Conservation (phyloP, 441 rosid species). For the Sinapis alba region DNA sequence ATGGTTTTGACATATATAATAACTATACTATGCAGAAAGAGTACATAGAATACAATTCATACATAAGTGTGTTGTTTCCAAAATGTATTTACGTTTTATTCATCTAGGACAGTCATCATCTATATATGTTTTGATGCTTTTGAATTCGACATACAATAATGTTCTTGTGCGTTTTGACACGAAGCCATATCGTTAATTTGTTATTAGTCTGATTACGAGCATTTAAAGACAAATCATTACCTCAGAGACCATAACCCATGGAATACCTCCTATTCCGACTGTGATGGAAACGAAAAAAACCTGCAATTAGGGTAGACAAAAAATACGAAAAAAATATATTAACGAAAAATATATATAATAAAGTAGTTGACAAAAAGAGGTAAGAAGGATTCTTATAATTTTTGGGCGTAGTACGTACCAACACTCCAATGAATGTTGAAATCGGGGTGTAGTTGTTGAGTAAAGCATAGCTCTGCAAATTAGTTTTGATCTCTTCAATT, state of each 20-base stretch:
- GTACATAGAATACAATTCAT: background rate
- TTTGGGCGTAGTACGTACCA: conserved; percentile 26
- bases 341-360: background rate
- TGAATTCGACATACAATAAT: background rate
- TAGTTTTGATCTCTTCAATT: background rate
- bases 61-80: background rate
- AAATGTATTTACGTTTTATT: background rate
- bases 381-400: background rate
- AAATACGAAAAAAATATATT: background rate
- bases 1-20: background rate
- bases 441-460: conserved; percentile 44
- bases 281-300: conserved; percentile 35
- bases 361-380: background rate
- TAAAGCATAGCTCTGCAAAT: conserved; percentile 42
- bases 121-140: background rate
- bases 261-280: conserved; percentile 55
- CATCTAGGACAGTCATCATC: background rate
- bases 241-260: conserved; percentile 73
- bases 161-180: background rate
- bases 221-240: conserved; percentile 30
- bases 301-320: conserved; percentile 9
- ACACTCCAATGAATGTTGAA: conserved; percentile 46
- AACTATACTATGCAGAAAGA: background rate
- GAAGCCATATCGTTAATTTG: background rate
- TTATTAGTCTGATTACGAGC: background rate